Evolutionary conservation across 2,329 filamentous ascomycete species (phyloP).

Genomic region (Leptographium flavum): DNA sequence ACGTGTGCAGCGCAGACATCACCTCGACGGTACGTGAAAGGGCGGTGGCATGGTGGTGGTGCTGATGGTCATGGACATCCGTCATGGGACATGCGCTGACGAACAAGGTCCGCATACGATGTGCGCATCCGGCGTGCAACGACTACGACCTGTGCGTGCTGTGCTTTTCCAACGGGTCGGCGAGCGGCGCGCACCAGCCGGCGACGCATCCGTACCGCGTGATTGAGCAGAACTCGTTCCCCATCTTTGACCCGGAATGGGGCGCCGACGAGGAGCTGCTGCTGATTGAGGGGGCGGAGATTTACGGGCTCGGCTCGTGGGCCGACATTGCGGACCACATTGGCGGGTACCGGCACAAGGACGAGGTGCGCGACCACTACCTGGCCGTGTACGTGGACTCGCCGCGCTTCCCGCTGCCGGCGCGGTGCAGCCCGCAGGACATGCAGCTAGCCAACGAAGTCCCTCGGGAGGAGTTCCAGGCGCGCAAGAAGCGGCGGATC

Average conservation of each 20-base stretch:
- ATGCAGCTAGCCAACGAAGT: conserved; percentile 65
- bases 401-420: conserved; percentile 69
- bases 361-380: conserved; percentile 93
- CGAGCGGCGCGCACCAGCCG: conserved; percentile 74
- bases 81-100: too few species aligned
- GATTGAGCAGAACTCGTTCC: conserved; percentile 96
- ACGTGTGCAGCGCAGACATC: conserved; percentile 91
- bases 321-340: conserved; percentile 97
- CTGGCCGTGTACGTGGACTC: conserved; percentile 77
- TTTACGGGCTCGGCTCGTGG: conserved; percentile 93
- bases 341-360: conserved; percentile 83
- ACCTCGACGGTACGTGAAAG: conserved; percentile 69
- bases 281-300: conserved; percentile 84
- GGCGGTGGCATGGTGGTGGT: background rate
- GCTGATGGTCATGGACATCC: background rate
- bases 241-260: conserved; percentile 91
- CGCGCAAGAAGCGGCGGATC: conserved; percentile 82
- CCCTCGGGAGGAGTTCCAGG: conserved; percentile 83
- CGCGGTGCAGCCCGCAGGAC: conserved; percentile 72
- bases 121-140: conserved; percentile 66
- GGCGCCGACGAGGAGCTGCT: conserved; percentile 95
- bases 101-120: conserved; percentile 96
- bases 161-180: conserved; percentile 75
- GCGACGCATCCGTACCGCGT: conserved; percentile 78
- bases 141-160: conserved; percentile 96